phyloP scores from a whole-genome alignment of 169 alveolate species.

The Eimeria tenella region DNA sequence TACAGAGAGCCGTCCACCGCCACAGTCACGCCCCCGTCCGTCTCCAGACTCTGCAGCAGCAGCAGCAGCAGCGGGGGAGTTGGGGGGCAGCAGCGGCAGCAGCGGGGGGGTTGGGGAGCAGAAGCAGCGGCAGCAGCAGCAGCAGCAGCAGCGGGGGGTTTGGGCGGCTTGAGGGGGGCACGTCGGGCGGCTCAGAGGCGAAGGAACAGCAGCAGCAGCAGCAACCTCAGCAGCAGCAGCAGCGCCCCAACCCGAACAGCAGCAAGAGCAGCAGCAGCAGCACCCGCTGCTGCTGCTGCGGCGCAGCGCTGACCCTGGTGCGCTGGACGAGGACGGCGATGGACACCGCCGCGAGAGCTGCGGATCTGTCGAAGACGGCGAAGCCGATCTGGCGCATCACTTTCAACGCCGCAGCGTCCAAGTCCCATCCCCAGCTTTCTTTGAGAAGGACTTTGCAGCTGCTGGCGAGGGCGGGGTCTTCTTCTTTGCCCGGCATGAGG shows the following conservation, averaged over 20 bases:
- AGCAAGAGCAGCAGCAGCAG: too few relatives aligned
- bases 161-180: too few relatives aligned
- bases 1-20: conserved; percentile 92
- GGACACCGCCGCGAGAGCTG: conserved; percentile 91
- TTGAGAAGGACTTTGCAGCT: conserved; percentile 71
- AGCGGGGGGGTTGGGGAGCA: background rate
- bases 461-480: background rate
- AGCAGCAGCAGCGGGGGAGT: conserved; percentile 2
- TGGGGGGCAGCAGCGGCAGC: background rate
- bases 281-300: too few relatives aligned
- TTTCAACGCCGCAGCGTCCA: conserved; percentile 80
- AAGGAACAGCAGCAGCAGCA: too few relatives aligned
- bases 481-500: background rate
- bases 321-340: conserved; percentile 88
- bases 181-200: too few relatives aligned
- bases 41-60: conserved; percentile 76
- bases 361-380: conserved; percentile 89
- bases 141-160: too few relatives aligned
- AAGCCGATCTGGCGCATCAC: conserved; percentile 85
- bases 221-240: too few relatives aligned
- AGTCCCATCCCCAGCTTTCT: conserved; percentile 85
- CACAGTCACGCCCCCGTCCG: conserved; percentile 81
- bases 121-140: background rate
- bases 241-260: too few relatives aligned
- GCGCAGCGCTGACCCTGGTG: conserved; percentile 84